Conservation (phyloP, 1,284 basidiomycete genomes). For the Singerocomus inundabilis region DNA sequence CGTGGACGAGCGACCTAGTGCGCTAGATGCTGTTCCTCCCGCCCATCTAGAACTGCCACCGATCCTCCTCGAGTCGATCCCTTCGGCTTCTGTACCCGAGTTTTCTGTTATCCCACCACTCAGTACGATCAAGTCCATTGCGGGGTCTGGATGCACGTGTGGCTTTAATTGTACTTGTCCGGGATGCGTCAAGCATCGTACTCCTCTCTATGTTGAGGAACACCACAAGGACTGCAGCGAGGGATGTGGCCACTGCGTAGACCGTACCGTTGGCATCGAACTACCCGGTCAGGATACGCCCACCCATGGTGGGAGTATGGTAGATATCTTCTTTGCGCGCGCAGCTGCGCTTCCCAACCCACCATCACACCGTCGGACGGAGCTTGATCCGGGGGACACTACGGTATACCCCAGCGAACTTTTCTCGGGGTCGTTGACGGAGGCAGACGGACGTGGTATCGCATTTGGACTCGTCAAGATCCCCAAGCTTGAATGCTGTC, state of each 20-base stretch:
- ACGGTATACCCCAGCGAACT: slow-evolving; percentile 44
- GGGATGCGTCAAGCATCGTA: slow-evolving; percentile 68
- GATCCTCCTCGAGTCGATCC: slow-evolving; percentile 16
- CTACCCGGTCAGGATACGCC: slow-evolving; percentile 35
- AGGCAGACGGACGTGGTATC: slow-evolving; percentile 36
- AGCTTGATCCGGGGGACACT: slow-evolving; percentile 49
- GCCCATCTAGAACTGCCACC: slow-evolving; percentile 30
- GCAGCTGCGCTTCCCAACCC: slow-evolving; percentile 59
- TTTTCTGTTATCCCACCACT: slow-evolving; percentile 62
- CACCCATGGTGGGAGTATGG: slow-evolving; percentile 34
- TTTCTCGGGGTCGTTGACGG: slow-evolving; percentile 24
- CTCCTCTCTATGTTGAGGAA: slow-evolving; percentile 43
- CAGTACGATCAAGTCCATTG: slow-evolving; percentile 51
- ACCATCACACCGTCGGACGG: slow-evolving; percentile 42
- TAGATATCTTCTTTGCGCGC: slow-evolving; percentile 64
- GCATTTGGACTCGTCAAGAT: slow-evolving; percentile 52
- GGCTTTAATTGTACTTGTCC: slow-evolving; percentile 69
- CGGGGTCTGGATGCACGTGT: slow-evolving; percentile 67
- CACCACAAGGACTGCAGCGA: slow-evolving; percentile 53
- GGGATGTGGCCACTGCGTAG: slow-evolving; percentile 65
- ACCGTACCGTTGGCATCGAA: slow-evolving; percentile 45
- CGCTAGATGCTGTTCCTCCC: not conserved
- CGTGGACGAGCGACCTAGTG: not conserved
- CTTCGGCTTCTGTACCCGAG: slow-evolving; percentile 34
- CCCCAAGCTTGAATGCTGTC: slow-evolving; percentile 68